phyloP scores from a whole-genome alignment of 495 filamentous ascomycete genomes.

The Sordaria brevicollis region DNA sequence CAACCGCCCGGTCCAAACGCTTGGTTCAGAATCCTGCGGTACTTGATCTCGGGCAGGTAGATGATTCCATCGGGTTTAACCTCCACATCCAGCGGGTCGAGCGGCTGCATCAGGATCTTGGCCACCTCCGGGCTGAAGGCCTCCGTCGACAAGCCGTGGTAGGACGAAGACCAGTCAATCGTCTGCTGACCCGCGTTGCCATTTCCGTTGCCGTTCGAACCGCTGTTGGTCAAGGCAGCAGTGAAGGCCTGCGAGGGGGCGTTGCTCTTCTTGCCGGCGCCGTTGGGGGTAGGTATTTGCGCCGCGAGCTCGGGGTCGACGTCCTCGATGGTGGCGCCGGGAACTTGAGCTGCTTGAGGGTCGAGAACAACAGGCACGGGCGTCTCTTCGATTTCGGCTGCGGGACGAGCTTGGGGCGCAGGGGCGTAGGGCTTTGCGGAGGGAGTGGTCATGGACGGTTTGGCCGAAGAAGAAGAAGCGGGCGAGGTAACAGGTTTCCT shows the following conservation, averaged over 20 bases:
- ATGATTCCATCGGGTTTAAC: slow-evolving; percentile 95
- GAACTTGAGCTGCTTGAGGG: slow-evolving; percentile 21
- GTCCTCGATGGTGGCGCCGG: slow-evolving; percentile 22
- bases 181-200: slow-evolving; percentile 33
- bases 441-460: neutral
- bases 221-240: slow-evolving; percentile 11
- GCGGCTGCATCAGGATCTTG: slow-evolving; percentile 56
- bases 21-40: slow-evolving; percentile 77
- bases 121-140: slow-evolving; percentile 71
- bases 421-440: neutral
- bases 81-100: slow-evolving; percentile 72
- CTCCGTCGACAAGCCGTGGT: slow-evolving; percentile 69
- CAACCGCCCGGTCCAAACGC: slow-evolving; percentile 95
- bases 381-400: neutral
- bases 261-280: neutral
- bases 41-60: slow-evolving; percentile 98
- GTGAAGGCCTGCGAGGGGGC: slow-evolving; percentile 5
- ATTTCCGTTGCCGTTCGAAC: slow-evolving; percentile 6
- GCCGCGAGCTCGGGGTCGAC: slow-evolving; percentile 15
- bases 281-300: slow-evolving; percentile 9
- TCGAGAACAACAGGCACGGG: slow-evolving; percentile 7
- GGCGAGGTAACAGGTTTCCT: neutral
- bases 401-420: neutral
- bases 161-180: slow-evolving; percentile 91
- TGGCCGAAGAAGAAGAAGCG: slow-evolving; percentile 3